Base-by-base conservation (phyloP, 1,284 basidiomycete species). In the Microbotryum lychnidis-dioicae region DNA sequence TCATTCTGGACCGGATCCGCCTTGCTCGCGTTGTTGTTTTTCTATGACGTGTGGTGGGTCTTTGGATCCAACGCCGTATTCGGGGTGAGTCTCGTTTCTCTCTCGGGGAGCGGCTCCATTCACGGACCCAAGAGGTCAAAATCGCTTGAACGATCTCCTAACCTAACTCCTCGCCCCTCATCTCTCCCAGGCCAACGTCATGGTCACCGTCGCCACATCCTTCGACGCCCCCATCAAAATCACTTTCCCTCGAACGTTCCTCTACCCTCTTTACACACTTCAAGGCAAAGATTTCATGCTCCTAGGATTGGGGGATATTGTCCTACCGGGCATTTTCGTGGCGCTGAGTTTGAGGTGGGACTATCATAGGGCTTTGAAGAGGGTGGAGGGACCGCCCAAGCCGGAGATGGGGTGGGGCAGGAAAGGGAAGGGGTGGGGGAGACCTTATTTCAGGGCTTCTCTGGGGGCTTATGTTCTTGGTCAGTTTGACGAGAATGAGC, bases 171-270 rank as follows among this genome's bases (percentile, higher is more conserved):
- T 27, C 21, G n/a, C 50, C 52, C 50, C 49, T 45, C 20, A 44
- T 14, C n/a, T 27, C 37, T 25, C 21, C 20, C 46, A 45, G 9
- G 60, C 60, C 2, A 61, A 66, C 23, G 63, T 72, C 84, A 93
- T 94, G 91, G 86, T 93, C 37, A 85, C 86, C 68, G 94, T 97
- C 1, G 94, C 94, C 1, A 92, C 87, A 44, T 85, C 82, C 60
- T 83, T 97, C 61, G 92, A 97, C 70, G 84, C 87, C n/a, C 94
- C 94, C 16, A 96, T 94, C 77, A 94, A 94, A 76, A 74, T 94
- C 45, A 79, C 92, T 46, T 92, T 87, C 81, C 86, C 90, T 0
- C 90, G 89, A 71, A 42, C 37, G 16, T 42, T 42, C 37, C 37
- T 42, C 16, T 12, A 3, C 12, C 37, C 37, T 18, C 14, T 42